Conservation (phyloP, 257 asterid species). For the Penstemon newberryi region DNA sequence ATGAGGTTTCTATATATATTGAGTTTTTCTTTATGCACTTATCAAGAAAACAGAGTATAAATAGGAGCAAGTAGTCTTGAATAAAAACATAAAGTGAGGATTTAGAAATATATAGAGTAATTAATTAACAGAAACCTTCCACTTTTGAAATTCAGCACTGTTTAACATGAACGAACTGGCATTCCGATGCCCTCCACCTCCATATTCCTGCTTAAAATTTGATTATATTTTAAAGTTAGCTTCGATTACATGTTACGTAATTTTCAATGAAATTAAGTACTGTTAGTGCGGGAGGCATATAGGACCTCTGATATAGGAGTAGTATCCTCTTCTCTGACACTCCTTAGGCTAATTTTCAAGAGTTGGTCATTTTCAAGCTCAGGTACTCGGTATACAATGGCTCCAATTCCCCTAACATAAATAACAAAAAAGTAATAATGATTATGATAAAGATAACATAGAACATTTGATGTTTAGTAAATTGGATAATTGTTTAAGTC, state of each 20-base stretch:
- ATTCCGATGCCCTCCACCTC: conserved; percentile 84
- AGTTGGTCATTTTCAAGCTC: conserved; percentile 62
- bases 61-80: conserved; percentile 30
- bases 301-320: conserved; percentile 77
- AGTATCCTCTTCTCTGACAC: conserved; percentile 67
- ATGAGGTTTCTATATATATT: conserved; percentile 33
- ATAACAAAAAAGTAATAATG: background rate
- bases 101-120: conserved; percentile 9
- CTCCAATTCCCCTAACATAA: conserved; percentile 73
- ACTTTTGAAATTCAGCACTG: conserved; percentile 48
- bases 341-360: conserved; percentile 83
- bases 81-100: background rate
- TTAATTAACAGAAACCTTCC: conserved; percentile 40
- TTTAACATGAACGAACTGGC: conserved; percentile 81
- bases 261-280: background rate
- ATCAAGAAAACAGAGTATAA: conserved; percentile 32
- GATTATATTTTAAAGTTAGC: conserved; percentile 14
- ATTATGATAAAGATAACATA: background rate
- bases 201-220: conserved; percentile 51
- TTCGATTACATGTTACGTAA: conserved; percentile 10
- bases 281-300: background rate
- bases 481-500: background rate
- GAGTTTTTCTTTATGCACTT: conserved; percentile 32
- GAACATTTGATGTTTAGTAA: background rate
- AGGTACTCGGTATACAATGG: conserved; percentile 76